Evolutionary conservation across 176 grass and related monocot species (phyloP).

Genomic region (Raddia guianensis): DNA sequence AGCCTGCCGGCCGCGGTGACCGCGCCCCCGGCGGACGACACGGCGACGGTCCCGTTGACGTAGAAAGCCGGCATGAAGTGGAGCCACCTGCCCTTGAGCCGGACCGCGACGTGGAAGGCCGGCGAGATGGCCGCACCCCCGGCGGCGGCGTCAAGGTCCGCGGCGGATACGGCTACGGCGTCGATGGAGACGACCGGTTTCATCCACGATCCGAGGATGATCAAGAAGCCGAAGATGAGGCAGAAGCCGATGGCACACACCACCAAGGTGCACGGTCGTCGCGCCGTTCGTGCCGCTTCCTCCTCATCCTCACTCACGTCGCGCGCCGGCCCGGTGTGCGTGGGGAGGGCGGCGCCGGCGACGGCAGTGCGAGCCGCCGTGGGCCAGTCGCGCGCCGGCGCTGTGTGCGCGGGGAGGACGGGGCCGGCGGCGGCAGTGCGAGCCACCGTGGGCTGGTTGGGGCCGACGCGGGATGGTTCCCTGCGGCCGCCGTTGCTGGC

Average conservation of each 20-base stretch:
- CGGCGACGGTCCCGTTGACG: not conserved
- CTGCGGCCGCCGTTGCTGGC: no score
- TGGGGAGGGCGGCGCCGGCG: not conserved
- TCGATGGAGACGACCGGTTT: not conserved
- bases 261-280: not conserved
- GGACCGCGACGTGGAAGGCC: not conserved
- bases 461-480: no score
- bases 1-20: not conserved
- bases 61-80: not conserved
- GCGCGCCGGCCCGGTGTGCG: not conserved
- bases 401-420: no score
- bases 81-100: not conserved
- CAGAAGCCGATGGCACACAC: no score
- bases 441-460: no score
- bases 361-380: no score
- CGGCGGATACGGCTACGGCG: not conserved
- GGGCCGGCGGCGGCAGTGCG: no score
- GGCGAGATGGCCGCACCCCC: no score
- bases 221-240: not conserved
- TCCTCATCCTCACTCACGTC: no score
- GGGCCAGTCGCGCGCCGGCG: no score
- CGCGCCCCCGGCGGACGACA: not conserved
- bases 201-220: not conserved
- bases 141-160: not conserved
- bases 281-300: not conserved